Base-by-base conservation (phyloP, 306 rosid species). In the Fagus crenata region DNA sequence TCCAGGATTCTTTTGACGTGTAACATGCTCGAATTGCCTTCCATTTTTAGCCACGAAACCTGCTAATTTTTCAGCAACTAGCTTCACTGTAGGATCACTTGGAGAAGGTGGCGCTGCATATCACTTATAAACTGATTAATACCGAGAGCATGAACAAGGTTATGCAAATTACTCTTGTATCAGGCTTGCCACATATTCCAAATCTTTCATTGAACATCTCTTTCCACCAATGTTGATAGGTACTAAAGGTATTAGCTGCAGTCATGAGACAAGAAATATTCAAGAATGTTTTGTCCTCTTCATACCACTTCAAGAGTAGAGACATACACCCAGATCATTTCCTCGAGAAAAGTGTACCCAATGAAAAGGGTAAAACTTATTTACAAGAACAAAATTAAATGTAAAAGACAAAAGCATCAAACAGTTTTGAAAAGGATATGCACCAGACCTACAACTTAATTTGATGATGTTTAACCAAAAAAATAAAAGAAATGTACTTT, bases 51-150 rank as follows among this genome's bases (percentile, higher is more conserved):
- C 99, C 96, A 96, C 99, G 89, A 96, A 96, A 91, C 93, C 91
- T 87, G 99, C 99, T 75, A 96, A 88, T 84, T 91, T 96, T 89
- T 96, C 99, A 70, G 99, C 99, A 84, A 96, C 99, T 77, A 87
- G 92, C 99, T 89, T 92, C 90, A 92, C 98, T 81, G 93, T 87
- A 85, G 98, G 92, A 96, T 96, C 98, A 92, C 89, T 89, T 85
- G 99, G 99, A 80, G 96, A 82, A 78, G 92, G 78, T 80, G 90
- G 96, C 84, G 92, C 99, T 96, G 99, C 99, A 96, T 91, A 91
- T 92, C 99, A 96, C 99, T 96, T 91, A 96, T 79, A 96, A 96
- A 96, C 97, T 85, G 93, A 92, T 96, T 93, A 96, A 92, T 91
- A 92, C 97, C 96, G 28, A 87, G 96, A 84, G 92, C 96, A 96